phyloP scores from a whole-genome alignment of 164 flowering plant species.

The Dillenia turbinata region DNA sequence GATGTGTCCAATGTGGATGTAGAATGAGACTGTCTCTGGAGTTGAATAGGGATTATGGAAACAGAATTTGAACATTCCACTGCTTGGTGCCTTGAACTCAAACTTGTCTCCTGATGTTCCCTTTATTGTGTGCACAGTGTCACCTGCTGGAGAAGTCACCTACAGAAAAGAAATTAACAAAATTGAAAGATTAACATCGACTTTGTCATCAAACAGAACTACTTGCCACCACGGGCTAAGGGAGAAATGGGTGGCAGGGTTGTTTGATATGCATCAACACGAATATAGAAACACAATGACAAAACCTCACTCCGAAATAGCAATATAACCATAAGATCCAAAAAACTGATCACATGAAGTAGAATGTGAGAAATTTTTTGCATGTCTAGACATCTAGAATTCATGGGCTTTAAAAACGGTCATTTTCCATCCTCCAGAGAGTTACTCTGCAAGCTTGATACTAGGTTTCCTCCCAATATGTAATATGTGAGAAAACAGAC shows the following conservation, averaged over 20 bases:
- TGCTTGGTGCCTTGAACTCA: conserved; percentile 77
- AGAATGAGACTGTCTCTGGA: conserved; percentile 91
- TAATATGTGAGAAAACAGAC: too few species aligned
- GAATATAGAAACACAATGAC: too few species aligned
- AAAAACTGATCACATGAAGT: too few species aligned
- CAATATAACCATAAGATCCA: too few species aligned
- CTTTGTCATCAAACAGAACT: not conserved
- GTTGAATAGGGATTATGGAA: conserved; percentile 82
- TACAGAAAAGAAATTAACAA: conserved; percentile 17
- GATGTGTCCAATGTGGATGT: conserved; percentile 93
- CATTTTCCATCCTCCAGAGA: too few species aligned
- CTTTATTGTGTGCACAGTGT: conserved; percentile 54
- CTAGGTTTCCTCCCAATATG: too few species aligned
- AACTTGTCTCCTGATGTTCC: conserved; percentile 96
- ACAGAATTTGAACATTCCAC: conserved; percentile 97
- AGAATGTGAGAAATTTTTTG: too few species aligned
- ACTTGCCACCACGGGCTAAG: not conserved
- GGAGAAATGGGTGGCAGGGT: not conserved
- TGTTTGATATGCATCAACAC: too few species aligned
- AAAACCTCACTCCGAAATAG: too few species aligned
- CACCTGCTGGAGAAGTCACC: conserved; percentile 84
- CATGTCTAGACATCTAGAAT: too few species aligned
- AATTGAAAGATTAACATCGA: not conserved
- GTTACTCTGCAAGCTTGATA: too few species aligned
- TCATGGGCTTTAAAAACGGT: too few species aligned